Base-by-base conservation (phyloP, 2,329 filamentous ascomycete genomes). In the Aspergillus fijiensis region DNA sequence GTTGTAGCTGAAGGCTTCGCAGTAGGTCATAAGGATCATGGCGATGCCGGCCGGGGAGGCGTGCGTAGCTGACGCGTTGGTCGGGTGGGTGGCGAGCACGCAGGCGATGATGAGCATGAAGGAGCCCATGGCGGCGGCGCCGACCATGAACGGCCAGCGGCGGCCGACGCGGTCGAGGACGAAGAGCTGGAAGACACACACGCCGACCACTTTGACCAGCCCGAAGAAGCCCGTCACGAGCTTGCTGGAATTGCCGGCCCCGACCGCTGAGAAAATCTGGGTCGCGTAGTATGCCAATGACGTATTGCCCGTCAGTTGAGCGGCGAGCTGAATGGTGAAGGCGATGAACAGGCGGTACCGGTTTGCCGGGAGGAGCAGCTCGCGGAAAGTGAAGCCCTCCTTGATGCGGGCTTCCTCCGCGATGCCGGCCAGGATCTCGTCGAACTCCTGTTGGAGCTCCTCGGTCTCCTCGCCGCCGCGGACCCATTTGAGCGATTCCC, bases 191-290 rank as follows among this genome's bases (percentile, higher is more conserved):
- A 82, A 83, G 60, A 77, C 74, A 11, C 74, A 59, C 49, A 81
- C 81, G 3, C 80, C 79, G 0, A 81, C 71, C 25, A 84, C 79
- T 68, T 84, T 84, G 60, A 82, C 78, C 7, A 82, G 70, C 2
- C 82, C 81, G 49, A 84, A 84, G 69, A 84, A 82, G 10, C 81
- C 82, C 1, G 80, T 83, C 55, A 84, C 76, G 7, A 84, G 72
- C 45, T 82, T 78, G 31, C 74, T 71, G n/a, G 79, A 73, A 48
- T 77, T 70, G 4, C 80, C 80, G 5, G 81, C 80, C 4, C 81
- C 81, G 10, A 84, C 79, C 3, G 80, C 75, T 14, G 73, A 72
- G 70, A 84, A 84, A 47, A 84, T 80, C 65, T 84, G 82, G 0
- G 79, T 81, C 1, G 80, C 80, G 64, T 81, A 84, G 63, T 83